Evolutionary conservation across 2,329 filamentous ascomycete species (phyloP), one percentile per base, ranked within the genome.

Genomic region (Pyrenochaeta sp.): DNA sequence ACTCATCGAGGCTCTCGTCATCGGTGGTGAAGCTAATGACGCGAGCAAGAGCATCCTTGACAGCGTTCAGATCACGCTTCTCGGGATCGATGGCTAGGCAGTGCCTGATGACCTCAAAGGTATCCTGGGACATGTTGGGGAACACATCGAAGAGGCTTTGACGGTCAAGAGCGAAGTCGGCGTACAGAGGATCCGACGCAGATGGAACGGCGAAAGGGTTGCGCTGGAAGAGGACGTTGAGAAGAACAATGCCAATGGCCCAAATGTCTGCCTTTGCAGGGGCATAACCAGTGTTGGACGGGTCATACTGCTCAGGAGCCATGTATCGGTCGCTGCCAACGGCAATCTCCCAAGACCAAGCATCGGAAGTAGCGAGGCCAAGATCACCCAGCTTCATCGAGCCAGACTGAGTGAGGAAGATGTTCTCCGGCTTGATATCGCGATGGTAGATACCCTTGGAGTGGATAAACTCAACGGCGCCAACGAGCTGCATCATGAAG

Each of bases 341-440:
- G 58, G 91, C 95, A 60, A 90, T 89, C 81, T 99, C 95, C 68
- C 90, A 90, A 20, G 91, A 96, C 92, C 92, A 97, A 66, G 87
- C 83, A 57, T 96, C 92, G 6, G 87, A 90, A 10, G 94, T 97
- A 45, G 93, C 93, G 59, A 99, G 83, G 49, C 95, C 95, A 74
- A 98, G 97, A 77, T 99, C 95, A 69, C 95, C 95, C 31, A 99
- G 87, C 81, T 99, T 99, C 90, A 98, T 90, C 33, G 89, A 85
- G 48, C 94, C 94, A 64, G 89, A 86, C 56, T 93, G 86, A 54
- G 88, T 90, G 60, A 99, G 83, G 76, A 99, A 98, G 77, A 99
- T 97, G 82, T 99, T 99, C 83, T 99, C 95, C 0, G 95, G 95
- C 81, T 99, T 99, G 85, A 99, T 97, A 77, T 99, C 95, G 57